These are phyloP conservation scores for Diaporthe velutina DNA, from an alignment of 2,329 filamentous ascomycete species.

Conservation along the genomic window DNA sequence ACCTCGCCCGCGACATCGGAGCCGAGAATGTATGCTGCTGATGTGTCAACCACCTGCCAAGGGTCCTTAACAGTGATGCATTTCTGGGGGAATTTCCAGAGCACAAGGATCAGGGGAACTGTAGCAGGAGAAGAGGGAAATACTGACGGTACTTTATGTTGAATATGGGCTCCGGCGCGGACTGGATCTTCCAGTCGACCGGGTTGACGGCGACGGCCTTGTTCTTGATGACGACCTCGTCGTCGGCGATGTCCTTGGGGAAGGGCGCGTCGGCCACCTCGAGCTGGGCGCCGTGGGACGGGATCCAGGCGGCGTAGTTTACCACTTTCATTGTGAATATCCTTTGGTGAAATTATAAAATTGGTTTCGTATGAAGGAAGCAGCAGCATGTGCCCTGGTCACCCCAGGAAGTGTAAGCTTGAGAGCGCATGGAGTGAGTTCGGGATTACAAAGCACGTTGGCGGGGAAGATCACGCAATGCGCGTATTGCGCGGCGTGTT, in stretches of 20 bases:
- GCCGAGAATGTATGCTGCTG: constrained; percentile 50
- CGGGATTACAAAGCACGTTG: constrained; percentile 33
- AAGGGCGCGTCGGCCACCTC: constrained; percentile 34
- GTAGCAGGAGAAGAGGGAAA: no score
- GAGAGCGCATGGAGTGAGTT: not conserved
- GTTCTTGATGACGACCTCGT: constrained; percentile 38
- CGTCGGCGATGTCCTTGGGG: constrained; percentile 21
- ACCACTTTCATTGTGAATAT: constrained; percentile 24
- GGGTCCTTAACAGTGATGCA: no score
- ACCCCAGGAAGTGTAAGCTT: not conserved
- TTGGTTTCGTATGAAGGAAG: not conserved
- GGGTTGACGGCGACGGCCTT: constrained; percentile 41
- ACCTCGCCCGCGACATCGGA: constrained; percentile 50
- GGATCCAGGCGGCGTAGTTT: constrained; percentile 35
- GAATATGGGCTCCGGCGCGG: constrained; percentile 41
- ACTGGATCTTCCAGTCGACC: constrained; percentile 48
- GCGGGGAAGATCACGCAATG: constrained; percentile 14
- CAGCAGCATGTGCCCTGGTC: not conserved
- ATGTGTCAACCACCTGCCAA: no score
- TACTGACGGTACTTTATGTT: constrained; percentile 49
- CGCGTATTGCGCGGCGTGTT: not conserved
- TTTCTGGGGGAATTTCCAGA: no score
- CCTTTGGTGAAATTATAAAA: not conserved
- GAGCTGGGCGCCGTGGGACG: constrained; percentile 25
- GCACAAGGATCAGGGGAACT: no score